phyloP scores from a whole-genome alignment of 176 grass and related monocot species.

The Oryza rufipogon region DNA sequence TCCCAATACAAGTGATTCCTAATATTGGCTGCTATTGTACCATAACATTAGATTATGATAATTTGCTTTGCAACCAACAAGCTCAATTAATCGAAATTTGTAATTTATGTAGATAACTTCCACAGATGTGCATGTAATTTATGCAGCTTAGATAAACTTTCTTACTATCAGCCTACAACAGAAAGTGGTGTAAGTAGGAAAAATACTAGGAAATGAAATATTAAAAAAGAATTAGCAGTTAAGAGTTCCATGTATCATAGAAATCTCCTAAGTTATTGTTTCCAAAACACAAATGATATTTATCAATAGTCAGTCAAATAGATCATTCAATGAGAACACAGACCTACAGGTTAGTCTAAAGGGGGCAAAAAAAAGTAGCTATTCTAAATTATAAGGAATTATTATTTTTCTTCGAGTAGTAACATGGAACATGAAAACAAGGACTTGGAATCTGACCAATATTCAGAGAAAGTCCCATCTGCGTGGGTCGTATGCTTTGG shows the following conservation, averaged over 20 bases:
- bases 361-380: neutral
- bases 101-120: neutral
- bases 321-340: neutral
- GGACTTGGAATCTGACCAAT: constrained; percentile 53
- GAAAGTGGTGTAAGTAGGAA: neutral
- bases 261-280: constrained; percentile 4
- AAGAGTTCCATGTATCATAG: neutral
- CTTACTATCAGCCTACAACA: neutral
- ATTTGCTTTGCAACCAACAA: neutral
- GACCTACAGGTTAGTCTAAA: neutral
- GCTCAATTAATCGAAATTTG: neutral
- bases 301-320: constrained; percentile 5
- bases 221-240: neutral
- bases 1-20: neutral
- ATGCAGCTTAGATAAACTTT: neutral
- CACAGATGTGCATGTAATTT: neutral
- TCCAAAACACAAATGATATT: neutral
- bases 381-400: neutral
- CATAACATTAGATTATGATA: neutral
- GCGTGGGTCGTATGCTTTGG: constrained; percentile 73
- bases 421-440: constrained; percentile 6
- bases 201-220: neutral
- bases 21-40: neutral
- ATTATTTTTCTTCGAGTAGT: neutral
- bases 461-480: constrained; percentile 75